Evolutionary conservation across 352 stramenopile species (phyloP).

Genomic region (Poterioochromonas sp.): DNA sequence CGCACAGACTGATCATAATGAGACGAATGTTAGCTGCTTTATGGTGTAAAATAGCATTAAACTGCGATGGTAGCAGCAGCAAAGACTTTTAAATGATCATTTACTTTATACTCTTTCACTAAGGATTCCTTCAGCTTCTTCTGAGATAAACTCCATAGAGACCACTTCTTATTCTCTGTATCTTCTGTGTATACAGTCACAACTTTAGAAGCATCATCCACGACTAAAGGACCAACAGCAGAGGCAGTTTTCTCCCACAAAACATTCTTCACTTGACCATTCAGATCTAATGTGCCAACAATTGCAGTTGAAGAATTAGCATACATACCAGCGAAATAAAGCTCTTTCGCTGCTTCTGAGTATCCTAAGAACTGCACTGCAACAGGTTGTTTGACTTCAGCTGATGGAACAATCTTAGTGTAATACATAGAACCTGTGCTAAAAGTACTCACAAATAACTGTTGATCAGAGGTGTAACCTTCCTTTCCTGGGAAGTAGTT

Average conservation of each 20-base stretch:
- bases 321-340: too few relatives aligned
- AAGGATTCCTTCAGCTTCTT: too few relatives aligned
- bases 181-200: not conserved
- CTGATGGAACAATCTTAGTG: too few relatives aligned
- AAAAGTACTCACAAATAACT: not conserved
- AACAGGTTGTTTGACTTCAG: not conserved
- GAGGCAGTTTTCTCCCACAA: not conserved
- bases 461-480: not conserved
- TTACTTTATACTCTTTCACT: too few relatives aligned
- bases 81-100: too few relatives aligned
- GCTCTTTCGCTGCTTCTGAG: not conserved
- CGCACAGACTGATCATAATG: too few relatives aligned
- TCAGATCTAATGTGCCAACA: not conserved
- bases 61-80: too few relatives aligned
- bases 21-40: too few relatives aligned
- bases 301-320: too few relatives aligned
- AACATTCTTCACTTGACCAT: not conserved
- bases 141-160: too few relatives aligned
- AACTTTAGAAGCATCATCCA: not conserved
- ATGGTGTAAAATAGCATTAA: too few relatives aligned
- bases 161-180: not conserved
- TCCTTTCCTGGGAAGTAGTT: not conserved
- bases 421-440: too few relatives aligned
- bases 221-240: not conserved
- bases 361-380: not conserved